Percentiles rank a stretch among this genome's conserved stretches.
These are phyloP conservation scores for Phytophthora uliginosa DNA, from an alignment of 352 stramenopile genomes.

Conservation along the genomic window DNA sequence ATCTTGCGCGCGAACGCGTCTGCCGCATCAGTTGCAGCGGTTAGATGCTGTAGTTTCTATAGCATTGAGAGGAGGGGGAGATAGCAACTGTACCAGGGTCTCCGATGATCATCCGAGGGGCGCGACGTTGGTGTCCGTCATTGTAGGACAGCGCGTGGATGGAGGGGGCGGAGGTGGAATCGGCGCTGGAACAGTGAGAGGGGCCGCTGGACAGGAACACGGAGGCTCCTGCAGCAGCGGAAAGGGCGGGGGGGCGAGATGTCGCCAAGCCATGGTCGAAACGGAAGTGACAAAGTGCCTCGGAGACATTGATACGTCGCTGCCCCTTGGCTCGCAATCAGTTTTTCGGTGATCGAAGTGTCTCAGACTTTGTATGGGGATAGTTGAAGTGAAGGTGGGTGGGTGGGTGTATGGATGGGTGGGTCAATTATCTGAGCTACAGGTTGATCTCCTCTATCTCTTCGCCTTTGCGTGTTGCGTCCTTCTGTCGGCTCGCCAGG, in stretches of 20 bases:
- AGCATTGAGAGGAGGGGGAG: background rate
- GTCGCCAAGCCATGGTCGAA: conserved; percentile 25
- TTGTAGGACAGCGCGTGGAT: conserved; percentile 27
- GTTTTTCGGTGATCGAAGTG: conserved; percentile 23
- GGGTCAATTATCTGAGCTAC: background rate
- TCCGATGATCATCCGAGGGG: conserved; percentile 34
- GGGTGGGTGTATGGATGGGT: background rate
- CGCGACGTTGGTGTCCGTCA: conserved; percentile 23
- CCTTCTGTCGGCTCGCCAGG: conserved; percentile 45
- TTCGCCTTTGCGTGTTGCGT: conserved; percentile 36
- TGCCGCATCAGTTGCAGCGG: conserved; percentile 22
- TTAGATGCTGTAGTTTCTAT: background rate
- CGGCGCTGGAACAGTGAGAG: conserved; percentile 4
- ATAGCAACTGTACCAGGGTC: conserved; percentile 22
- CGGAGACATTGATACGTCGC: conserved; percentile 3
- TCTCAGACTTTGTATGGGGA: background rate
- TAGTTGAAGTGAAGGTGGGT: background rate
- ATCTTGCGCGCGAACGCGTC: conserved; percentile 79
- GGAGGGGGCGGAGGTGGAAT: conserved; percentile 5
- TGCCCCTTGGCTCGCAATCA: conserved; percentile 4
- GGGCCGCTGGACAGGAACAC: conserved; percentile 3
- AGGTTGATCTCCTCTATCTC: conserved; percentile 60
- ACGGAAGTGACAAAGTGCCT: conserved; percentile 12
- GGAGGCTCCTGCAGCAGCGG: conserved; percentile 15
- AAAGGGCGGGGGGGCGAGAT: conserved; percentile 7